These are phyloP conservation scores for Pyricularia sp. DNA, from an alignment of 2,329 filamentous ascomycete genomes.

Conservation along the genomic window DNA sequence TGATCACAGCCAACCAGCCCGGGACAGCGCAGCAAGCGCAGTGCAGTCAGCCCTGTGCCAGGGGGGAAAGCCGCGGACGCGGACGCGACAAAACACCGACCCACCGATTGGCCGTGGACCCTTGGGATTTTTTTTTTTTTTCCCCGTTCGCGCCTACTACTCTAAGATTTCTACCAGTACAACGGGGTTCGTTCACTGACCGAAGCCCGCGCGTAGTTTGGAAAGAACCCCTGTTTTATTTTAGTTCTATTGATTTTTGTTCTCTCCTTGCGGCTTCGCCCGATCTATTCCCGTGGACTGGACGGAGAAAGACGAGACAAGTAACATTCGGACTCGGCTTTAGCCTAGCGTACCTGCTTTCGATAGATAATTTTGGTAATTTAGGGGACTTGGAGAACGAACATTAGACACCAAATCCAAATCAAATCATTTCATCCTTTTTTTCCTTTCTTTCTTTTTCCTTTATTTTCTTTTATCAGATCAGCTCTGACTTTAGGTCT, in stretches of 20 bases:
- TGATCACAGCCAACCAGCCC: background rate
- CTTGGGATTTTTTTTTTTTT: background rate
- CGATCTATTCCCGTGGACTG: background rate
- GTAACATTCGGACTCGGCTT: background rate
- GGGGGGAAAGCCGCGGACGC: background rate
- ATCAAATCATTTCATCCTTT: background rate
- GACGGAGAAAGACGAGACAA: background rate
- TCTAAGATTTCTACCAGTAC: too few species aligned
- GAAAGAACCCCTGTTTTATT: background rate
- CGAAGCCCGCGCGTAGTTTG: too few species aligned
- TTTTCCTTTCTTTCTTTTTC: background rate
- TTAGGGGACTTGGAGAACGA: too few species aligned
- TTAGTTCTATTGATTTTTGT: background rate
- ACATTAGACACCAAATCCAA: background rate
- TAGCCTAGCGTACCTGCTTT: background rate
- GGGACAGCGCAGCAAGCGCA: background rate
- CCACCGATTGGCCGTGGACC: conserved; percentile 1
- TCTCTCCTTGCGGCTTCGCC: background rate
- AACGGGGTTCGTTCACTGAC: too few species aligned
- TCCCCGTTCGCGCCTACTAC: too few species aligned
- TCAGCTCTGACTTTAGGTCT: background rate
- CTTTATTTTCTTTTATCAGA: background rate
- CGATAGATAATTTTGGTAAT: background rate
- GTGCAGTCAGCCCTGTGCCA: background rate
- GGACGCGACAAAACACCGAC: conserved; percentile 1